These are phyloP conservation scores for Austroboletus eburneus DNA, from an alignment of 768 basidiomycete genomes.

Conservation along the genomic window DNA sequence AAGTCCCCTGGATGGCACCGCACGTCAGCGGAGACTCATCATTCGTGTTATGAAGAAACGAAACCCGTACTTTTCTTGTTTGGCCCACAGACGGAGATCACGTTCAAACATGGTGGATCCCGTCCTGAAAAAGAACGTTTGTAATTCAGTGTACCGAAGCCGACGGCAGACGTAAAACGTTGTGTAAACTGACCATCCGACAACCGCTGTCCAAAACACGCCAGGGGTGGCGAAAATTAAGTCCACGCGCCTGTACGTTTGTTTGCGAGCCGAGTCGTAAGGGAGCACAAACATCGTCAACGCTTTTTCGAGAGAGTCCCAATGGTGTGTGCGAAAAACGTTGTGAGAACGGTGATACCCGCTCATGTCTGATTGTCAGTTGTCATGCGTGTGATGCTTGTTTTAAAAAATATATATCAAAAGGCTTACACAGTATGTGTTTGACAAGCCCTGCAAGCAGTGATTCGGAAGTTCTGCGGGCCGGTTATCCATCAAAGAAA, in stretches of 20 bases:
- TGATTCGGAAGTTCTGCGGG: no score
- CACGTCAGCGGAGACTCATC: slow-evolving; percentile 1
- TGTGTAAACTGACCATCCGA: slow-evolving; percentile 75
- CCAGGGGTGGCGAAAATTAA: slow-evolving; percentile 75
- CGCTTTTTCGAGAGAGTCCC: slow-evolving; percentile 82
- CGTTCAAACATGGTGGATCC: slow-evolving; percentile 90
- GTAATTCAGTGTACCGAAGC: background rate
- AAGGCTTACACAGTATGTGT: slow-evolving; percentile 72
- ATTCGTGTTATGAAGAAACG: background rate
- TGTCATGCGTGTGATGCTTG: slow-evolving; percentile 5
- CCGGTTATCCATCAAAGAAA: background rate
- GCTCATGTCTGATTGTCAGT: slow-evolving; percentile 45
- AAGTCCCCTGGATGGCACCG: slow-evolving; percentile 46
- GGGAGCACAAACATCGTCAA: slow-evolving; percentile 77
- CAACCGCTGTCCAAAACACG: slow-evolving; percentile 83
- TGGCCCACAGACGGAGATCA: slow-evolving; percentile 75
- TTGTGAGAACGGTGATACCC: slow-evolving; percentile 53
- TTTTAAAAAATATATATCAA: background rate
- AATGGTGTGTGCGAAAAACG: slow-evolving; percentile 52
- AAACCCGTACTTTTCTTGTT: slow-evolving; percentile 46
- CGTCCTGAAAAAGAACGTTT: slow-evolving; percentile 46
- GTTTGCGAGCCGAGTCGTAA: slow-evolving; percentile 28
- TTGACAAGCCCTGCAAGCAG: slow-evolving; percentile 58
- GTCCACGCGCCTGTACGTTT: slow-evolving; percentile 69
- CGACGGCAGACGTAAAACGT: background rate